Evolutionary conservation across 1,139 yeast genomes (phyloP).

Genomic region (Scheffersomyces illinoinensis): DNA sequence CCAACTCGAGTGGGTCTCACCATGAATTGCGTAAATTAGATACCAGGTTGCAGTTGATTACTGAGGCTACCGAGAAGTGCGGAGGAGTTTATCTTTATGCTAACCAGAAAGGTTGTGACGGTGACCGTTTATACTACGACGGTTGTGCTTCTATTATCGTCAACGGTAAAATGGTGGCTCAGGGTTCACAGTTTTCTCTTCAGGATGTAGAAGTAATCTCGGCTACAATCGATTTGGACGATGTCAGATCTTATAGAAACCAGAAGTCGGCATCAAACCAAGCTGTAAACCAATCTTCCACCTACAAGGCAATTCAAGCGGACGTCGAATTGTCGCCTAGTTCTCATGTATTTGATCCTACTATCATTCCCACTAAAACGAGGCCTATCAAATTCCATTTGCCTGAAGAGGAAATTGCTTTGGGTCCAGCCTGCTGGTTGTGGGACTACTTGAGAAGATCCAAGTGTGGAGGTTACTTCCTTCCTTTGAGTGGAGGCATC

Average conservation of each 20-base stretch:
- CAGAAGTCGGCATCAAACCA: slow-evolving; percentile 81
- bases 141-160: slow-evolving; percentile 95
- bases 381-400: slow-evolving; percentile 60
- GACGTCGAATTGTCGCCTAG: slow-evolving; percentile 63
- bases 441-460: slow-evolving; percentile 97
- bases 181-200: slow-evolving; percentile 86
- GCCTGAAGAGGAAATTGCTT: slow-evolving; percentile 95
- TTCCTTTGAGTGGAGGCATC: slow-evolving; percentile 95
- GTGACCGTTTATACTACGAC: slow-evolving; percentile 93
- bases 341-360: slow-evolving; percentile 58
- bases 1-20: slow-evolving; percentile 95
- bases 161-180: slow-evolving; percentile 89
- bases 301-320: slow-evolving; percentile 63
- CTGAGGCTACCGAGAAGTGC: slow-evolving; percentile 91
- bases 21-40: slow-evolving; percentile 90
- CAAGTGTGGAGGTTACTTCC: slow-evolving; percentile 83
- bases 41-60: slow-evolving; percentile 78
- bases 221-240: slow-evolving; percentile 92
- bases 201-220: slow-evolving; percentile 90
- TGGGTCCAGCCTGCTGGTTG: slow-evolving; percentile 99
- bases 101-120: slow-evolving; percentile 97
- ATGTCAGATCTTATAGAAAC: slow-evolving; percentile 80
- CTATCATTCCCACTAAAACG: slow-evolving; percentile 59
- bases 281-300: slow-evolving; percentile 49
- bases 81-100: slow-evolving; percentile 95